Conservation (phyloP, 495 filamentous ascomycete species). For the Cudoniella acicularis region DNA sequence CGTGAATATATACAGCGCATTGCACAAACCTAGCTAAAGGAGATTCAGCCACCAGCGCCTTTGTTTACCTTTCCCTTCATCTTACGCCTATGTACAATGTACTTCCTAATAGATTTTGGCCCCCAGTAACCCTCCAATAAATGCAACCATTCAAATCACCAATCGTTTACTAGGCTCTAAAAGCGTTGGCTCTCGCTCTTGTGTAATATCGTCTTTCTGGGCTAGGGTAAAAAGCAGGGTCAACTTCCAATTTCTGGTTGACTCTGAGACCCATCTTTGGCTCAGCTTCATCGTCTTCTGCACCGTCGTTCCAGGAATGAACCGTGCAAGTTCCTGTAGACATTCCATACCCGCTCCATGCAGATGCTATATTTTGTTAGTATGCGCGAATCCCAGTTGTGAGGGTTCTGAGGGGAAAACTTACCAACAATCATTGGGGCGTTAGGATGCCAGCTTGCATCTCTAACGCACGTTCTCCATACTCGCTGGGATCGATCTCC, state of each 20-base stretch:
- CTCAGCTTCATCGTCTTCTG: conserved; percentile 56
- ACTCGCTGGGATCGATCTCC: conserved; percentile 27
- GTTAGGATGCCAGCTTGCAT: conserved; percentile 93
- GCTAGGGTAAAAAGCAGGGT: conserved; percentile 24
- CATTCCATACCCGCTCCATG: conserved; percentile 68
- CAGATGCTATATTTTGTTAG: conserved; percentile 48
- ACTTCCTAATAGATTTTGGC: no score
- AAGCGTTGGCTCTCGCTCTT: not conserved
- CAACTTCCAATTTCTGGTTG: conserved; percentile 35
- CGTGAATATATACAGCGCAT: no score
- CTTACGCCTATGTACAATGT: no score
- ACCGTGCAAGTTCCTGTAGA: conserved; percentile 61
- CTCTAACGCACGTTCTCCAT: conserved; percentile 83
- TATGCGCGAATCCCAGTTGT: not conserved
- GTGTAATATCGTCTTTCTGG: not conserved
- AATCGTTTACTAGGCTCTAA: not conserved
- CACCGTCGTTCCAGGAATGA: conserved; percentile 64
- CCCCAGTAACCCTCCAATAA: no score
- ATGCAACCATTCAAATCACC: no score
- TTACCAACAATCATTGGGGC: conserved; percentile 85
- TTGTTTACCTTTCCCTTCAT: no score
- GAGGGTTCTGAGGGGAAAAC: conserved; percentile 13
- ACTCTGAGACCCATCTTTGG: conserved; percentile 49
- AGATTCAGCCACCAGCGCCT: no score
- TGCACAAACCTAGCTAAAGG: no score